These are phyloP conservation scores for Fraxinus americana DNA, from an alignment of 257 asterid species.

Conservation along the genomic window DNA sequence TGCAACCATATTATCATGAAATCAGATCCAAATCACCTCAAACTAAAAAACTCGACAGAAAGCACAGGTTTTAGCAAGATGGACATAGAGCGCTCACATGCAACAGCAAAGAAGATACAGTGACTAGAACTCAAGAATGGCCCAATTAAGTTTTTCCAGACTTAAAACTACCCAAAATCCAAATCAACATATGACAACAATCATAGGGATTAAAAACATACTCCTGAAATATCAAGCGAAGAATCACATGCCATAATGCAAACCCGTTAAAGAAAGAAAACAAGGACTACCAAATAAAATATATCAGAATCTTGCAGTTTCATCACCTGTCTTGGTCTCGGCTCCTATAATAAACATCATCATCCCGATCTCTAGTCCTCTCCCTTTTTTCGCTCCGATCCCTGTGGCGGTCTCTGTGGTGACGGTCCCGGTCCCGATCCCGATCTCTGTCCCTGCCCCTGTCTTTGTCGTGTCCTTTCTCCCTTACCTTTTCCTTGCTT, in stretches of 20 bases:
- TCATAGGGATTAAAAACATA: background rate
- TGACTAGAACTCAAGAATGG: background rate
- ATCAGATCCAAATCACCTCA: conserved; percentile 7
- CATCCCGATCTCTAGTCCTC: conserved; percentile 36
- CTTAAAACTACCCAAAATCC: background rate
- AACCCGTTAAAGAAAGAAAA: background rate
- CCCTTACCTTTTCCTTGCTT: conserved; percentile 14
- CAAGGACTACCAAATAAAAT: background rate
- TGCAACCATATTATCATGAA: conserved; percentile 29
- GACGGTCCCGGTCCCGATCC: conserved; percentile 23
- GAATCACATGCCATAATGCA: background rate
- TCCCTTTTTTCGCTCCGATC: conserved; percentile 37
- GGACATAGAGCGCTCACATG: background rate
- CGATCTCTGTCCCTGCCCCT: conserved; percentile 30
- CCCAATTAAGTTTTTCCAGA: background rate
- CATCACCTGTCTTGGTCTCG: conserved; percentile 77
- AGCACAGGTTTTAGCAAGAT: background rate
- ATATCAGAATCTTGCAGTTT: conserved; percentile 4
- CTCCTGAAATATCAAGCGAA: background rate
- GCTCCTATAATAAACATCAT: conserved; percentile 55
- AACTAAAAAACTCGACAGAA: background rate
- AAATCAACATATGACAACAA: background rate
- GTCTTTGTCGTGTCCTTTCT: background rate
- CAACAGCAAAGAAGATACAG: background rate
- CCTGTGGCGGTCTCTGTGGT: conserved; percentile 16